Conservation (phyloP, 495 filamentous ascomycete species). For the Trichoderma erinaceum region DNA sequence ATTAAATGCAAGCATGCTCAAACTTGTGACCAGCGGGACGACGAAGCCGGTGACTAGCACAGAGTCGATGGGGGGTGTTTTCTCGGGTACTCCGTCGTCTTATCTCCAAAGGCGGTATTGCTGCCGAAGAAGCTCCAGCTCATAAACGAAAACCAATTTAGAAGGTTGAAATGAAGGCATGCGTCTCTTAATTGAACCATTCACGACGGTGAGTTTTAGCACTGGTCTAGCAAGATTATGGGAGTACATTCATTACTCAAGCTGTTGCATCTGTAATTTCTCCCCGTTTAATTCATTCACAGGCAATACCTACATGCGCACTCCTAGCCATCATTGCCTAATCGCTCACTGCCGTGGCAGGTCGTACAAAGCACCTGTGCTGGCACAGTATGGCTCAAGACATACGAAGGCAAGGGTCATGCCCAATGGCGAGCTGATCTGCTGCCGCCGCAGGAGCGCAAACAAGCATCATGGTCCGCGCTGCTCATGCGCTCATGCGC, state of each 20-base stretch:
- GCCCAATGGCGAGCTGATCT: constrained; percentile 3
- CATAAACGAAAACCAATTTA: background rate
- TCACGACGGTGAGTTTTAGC: background rate
- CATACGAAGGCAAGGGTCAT: background rate
- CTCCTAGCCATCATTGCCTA: background rate
- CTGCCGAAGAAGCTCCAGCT: constrained; percentile 3
- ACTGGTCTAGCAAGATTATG: background rate
- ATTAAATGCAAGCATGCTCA: constrained; percentile 2
- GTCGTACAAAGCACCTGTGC: background rate
- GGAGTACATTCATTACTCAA: too few relatives aligned
- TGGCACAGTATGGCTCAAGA: background rate
- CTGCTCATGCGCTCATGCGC: background rate
- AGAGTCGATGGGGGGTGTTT: background rate
- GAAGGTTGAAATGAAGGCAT: constrained; percentile 1
- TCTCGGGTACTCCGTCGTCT: constrained; percentile 2
- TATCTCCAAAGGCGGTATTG: background rate
- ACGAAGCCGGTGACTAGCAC: background rate
- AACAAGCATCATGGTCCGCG: background rate
- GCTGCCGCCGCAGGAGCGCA: constrained; percentile 7
- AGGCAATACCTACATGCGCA: too few relatives aligned
- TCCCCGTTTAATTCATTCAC: too few relatives aligned
- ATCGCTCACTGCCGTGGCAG: background rate
- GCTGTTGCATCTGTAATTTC: too few relatives aligned
- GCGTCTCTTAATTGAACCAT: background rate
- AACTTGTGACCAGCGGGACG: background rate